A percentile compares a stretch with the other conserved stretches of the same genome.
phyloP scores from a whole-genome alignment of 129 eudicot species.

The Flaveria trinervia region DNA sequence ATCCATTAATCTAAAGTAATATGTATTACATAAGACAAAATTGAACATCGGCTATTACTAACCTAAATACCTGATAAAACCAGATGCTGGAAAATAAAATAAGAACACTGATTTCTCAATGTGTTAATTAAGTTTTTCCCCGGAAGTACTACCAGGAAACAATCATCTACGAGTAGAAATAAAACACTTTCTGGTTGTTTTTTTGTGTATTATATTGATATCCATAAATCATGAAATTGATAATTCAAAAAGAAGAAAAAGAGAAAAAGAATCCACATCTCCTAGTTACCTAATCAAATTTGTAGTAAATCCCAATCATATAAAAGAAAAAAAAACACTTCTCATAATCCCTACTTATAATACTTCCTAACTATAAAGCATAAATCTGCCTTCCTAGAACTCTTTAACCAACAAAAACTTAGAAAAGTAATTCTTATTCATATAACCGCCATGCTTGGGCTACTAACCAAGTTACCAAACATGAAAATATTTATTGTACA shows the following conservation, averaged over 20 bases:
- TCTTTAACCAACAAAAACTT: background rate
- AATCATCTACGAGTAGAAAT: background rate
- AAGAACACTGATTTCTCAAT: no score
- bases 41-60: no score
- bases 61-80: no score
- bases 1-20: no score
- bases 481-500: background rate
- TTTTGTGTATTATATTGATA: background rate
- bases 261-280: background rate
- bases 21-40: no score
- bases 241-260: background rate
- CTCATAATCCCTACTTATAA: background rate
- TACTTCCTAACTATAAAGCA: background rate
- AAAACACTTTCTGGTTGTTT: background rate
- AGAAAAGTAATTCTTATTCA: background rate
- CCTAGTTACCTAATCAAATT: background rate
- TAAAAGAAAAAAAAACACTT: background rate
- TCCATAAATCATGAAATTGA: background rate
- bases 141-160: background rate
- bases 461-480: background rate
- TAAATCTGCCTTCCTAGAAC: background rate
- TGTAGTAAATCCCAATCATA: background rate
- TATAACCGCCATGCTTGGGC: background rate
- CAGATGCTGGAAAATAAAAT: no score
- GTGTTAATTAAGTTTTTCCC: background rate